Evolutionary conservation across 768 basidiomycete species (phyloP).

Genomic region (Leccinum fibrillosum): DNA sequence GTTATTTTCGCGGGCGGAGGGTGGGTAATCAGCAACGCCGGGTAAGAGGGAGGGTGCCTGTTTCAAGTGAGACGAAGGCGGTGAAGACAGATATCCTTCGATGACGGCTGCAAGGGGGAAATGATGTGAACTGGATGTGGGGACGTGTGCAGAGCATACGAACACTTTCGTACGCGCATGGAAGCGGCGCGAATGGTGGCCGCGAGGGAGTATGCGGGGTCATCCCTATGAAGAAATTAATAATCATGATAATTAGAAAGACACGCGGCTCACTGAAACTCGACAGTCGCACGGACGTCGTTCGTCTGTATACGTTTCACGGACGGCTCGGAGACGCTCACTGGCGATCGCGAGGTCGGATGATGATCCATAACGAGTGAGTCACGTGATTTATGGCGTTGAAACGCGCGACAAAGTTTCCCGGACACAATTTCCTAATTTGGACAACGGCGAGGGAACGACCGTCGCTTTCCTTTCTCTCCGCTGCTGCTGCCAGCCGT

Average conservation of each 20-base stretch:
- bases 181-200: conserved; percentile 55
- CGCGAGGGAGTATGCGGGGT: conserved; percentile 27
- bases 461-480: conserved; percentile 17
- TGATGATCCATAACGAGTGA: conserved; percentile 7
- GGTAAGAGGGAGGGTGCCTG: conserved; percentile 22
- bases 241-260: background rate
- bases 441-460: conserved; percentile 11
- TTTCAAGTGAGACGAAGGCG: conserved; percentile 30
- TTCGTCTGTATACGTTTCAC: conserved; percentile 38
- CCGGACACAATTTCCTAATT: conserved; percentile 1
- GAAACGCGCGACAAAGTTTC: background rate
- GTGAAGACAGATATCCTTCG: conserved; percentile 57
- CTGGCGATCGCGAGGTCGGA: background rate
- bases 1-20: conserved; percentile 54
- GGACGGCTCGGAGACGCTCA: conserved; percentile 5
- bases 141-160: conserved; percentile 24
- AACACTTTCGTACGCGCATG: conserved; percentile 61
- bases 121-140: conserved; percentile 28
- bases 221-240: background rate
- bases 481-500: background rate
- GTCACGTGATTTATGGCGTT: background rate
- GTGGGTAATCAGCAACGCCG: conserved; percentile 38
- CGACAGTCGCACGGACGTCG: conserved; percentile 25
- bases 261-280: conserved; percentile 24
- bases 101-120: conserved; percentile 46